Conservation (phyloP, 148 eudicot species). For the Spergularia marina region DNA sequence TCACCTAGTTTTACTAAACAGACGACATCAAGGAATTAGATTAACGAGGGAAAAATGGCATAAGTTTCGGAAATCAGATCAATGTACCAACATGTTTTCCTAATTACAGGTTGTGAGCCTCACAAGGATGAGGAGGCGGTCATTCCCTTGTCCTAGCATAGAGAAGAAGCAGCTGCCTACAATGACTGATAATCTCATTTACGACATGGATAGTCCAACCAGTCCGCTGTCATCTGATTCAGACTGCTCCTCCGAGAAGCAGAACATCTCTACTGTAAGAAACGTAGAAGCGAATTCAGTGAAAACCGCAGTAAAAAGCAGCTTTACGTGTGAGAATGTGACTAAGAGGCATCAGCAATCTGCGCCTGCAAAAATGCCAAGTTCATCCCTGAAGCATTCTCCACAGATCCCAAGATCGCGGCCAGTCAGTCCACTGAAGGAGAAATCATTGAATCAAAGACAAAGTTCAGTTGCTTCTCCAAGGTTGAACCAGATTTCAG, state of each 20-base stretch:
- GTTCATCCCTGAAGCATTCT: slow-evolving; percentile 17
- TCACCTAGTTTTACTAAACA: too few species aligned
- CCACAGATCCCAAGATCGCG: slow-evolving; percentile 33
- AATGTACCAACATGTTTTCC: background rate
- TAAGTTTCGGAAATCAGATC: slow-evolving; percentile 3
- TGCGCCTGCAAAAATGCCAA: slow-evolving; percentile 22
- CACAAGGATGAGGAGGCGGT: slow-evolving; percentile 62
- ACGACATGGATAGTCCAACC: slow-evolving; percentile 78
- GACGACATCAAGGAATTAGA: too few species aligned
- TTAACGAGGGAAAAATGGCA: background rate
- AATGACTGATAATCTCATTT: slow-evolving; percentile 71
- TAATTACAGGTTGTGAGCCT: slow-evolving; percentile 53
- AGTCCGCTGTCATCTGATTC: slow-evolving; percentile 78
- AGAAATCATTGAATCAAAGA: slow-evolving; percentile 56
- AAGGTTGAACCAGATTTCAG: slow-evolving; percentile 30
- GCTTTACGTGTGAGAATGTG: slow-evolving; percentile 17
- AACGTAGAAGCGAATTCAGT: slow-evolving; percentile 15
- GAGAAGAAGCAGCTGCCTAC: slow-evolving; percentile 39
- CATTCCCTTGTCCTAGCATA: slow-evolving; percentile 40
- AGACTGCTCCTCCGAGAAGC: slow-evolving; percentile 40
- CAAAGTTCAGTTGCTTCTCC: slow-evolving; percentile 22
- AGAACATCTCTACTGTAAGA: slow-evolving; percentile 10
- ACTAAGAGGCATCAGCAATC: slow-evolving; percentile 30
- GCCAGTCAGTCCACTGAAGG: slow-evolving; percentile 54
- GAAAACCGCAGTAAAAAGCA: slow-evolving; percentile 13